Conservation (phyloP, 208 protist genomes). For the Trypanosoma scelopori region DNA sequence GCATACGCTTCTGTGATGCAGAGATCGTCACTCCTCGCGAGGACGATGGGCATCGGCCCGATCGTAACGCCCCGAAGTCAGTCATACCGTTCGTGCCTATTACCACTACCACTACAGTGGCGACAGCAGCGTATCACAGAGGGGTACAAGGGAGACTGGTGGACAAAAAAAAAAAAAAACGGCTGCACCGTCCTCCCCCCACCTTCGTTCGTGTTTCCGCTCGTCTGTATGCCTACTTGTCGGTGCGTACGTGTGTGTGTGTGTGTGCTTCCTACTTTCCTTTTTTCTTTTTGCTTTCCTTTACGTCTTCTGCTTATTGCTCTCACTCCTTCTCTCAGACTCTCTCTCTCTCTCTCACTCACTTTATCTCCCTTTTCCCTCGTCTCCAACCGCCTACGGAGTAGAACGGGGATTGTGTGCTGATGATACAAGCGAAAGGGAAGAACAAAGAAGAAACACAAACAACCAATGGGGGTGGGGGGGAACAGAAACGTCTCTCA, state of each 20-base stretch:
- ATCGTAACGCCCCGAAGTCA: slow-evolving; percentile 17
- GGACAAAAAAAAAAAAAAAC: neutral
- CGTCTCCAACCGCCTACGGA: no score
- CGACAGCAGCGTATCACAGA: neutral
- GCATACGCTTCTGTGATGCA: slow-evolving; percentile 64
- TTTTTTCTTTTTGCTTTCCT: neutral
- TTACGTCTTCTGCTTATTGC: no score
- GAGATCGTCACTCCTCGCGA: slow-evolving; percentile 55
- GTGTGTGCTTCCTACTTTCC: neutral
- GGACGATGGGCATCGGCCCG: slow-evolving; percentile 21
- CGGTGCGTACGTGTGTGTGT: neutral
- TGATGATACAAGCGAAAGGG: slow-evolving; percentile 1
- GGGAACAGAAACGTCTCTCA: no score
- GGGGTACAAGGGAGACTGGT: no score
- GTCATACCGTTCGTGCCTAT: slow-evolving; percentile 9
- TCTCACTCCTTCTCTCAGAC: neutral
- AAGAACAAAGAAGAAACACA: slow-evolving; percentile 28
- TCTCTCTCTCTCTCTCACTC: neutral
- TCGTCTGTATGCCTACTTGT: neutral
- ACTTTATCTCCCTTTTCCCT: neutral
- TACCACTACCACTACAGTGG: neutral
- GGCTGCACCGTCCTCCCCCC: no score
- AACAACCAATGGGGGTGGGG: no score
- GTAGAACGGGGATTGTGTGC: no score
- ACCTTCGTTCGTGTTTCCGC: no score